Percentiles rank a stretch among this genome's conserved stretches.
phyloP scores from a whole-genome alignment of 257 asterid species.

The Forsythia suspensa region DNA sequence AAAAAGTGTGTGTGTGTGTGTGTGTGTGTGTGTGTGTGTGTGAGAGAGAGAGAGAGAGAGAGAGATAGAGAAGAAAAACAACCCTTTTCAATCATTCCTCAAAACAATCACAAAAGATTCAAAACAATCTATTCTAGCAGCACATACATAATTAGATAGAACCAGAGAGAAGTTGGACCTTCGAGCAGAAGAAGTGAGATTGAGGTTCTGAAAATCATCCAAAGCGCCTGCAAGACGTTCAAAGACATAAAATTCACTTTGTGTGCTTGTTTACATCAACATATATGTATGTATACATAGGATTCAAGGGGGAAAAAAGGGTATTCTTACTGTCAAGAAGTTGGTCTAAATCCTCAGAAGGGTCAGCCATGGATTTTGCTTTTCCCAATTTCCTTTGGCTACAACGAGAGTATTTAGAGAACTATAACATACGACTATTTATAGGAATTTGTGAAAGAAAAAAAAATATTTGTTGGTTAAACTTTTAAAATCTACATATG shows the following conservation, averaged over 20 bases:
- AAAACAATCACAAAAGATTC: no score
- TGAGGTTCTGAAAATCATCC: conserved; percentile 97
- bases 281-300: background rate
- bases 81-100: no score
- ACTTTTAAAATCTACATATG: background rate
- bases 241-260: background rate
- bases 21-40: no score
- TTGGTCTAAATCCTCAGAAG: conserved; percentile 84
- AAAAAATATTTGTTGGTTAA: background rate
- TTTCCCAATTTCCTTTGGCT: background rate
- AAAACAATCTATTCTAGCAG: background rate
- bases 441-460: background rate
- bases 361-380: conserved; percentile 61
- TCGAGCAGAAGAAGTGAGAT: conserved; percentile 73
- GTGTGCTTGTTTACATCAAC: background rate
- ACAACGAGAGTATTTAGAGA: background rate
- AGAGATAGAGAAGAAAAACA: no score
- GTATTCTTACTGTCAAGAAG: conserved; percentile 83
- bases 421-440: background rate
- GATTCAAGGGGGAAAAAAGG: background rate
- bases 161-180: conserved; percentile 43
- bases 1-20: no score
- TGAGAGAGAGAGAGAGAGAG: no score
- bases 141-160: background rate
- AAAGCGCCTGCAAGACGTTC: conserved; percentile 76